Evolutionary conservation across 83 land plant species (phyloP), one percentile per base, ranked within the genome.

Genomic region (Picea mariana): DNA sequence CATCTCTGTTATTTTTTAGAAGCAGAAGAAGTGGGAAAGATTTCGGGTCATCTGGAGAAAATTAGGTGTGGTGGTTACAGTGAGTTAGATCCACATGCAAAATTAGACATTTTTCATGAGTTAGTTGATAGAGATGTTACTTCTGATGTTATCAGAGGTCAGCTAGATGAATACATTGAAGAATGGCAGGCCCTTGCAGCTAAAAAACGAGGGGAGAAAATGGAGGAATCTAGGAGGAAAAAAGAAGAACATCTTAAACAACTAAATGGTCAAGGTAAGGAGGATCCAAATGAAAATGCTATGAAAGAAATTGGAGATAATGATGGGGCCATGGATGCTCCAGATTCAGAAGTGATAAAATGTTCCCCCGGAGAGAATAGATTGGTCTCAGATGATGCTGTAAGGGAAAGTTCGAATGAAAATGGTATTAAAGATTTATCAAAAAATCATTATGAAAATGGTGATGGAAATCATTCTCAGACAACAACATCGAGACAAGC

Each of bases 111-210:
- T 42, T 80, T 97, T 20, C 80, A 83, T 26, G 90, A 85, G 58
- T 75, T 97, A 77, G 93, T 95, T 82, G 83, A 80, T 64, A 78
- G 84, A 42, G 88, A 85, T 38, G 83, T 95, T 81, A 75, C 76
- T 75, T 91, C 98, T 6, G 69, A 85, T 79, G 52, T 86, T 64
- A 77, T 97, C 34, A 92, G 93, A 84, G 91, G 85, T 49, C 92
- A 89, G 81, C 83, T 97, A 63, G 98, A 95, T 85, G 93, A 89
- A 67, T 81, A 85, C 81, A 89, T 95, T 83, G 93, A 91, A 66
- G 90, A 91, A 59, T 84, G 85, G 27, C 94, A 90, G 61, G 93
- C 80, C 59, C 82, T 93, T 81, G 89, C 89, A 73, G 89, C 96
- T 27, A 81, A 76, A 67, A 93, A 90, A 81, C 87, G 98, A 62